A percentile compares a stretch with the other conserved stretches of the same genome.
Conservation (phyloP, 2,329 filamentous ascomycete species). For the Akanthomyces uredinophilus region DNA sequence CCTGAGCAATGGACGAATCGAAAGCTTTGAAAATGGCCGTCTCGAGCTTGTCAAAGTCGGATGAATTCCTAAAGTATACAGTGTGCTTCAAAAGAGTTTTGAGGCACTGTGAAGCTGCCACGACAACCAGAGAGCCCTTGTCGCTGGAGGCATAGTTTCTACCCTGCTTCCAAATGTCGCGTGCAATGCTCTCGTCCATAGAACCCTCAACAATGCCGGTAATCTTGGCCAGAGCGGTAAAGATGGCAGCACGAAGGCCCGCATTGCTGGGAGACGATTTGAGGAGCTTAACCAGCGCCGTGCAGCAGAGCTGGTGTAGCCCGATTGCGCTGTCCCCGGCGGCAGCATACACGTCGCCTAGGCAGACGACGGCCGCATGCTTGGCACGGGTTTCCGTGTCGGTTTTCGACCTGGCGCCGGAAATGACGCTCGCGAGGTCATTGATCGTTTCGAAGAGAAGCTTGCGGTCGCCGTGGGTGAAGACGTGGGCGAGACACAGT, state of each 20-base stretch:
- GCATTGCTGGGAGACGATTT: constrained; percentile 77
- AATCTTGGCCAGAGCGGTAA: constrained; percentile 71
- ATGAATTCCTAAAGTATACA: constrained; percentile 77
- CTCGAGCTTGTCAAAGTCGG: constrained; percentile 86
- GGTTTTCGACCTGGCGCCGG: constrained; percentile 64
- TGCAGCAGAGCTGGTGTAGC: constrained; percentile 69
- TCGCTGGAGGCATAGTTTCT: constrained; percentile 71
- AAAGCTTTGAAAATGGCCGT: constrained; percentile 78
- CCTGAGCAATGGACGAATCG: constrained; percentile 68
- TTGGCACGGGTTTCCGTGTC: constrained; percentile 75
- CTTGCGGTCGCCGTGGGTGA: constrained; percentile 82
- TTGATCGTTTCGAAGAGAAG: constrained; percentile 92
- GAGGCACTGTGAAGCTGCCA: constrained; percentile 73
- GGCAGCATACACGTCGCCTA: constrained; percentile 86
- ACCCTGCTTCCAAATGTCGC: constrained; percentile 90
- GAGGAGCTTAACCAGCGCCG: constrained; percentile 68
- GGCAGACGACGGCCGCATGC: constrained; percentile 80
- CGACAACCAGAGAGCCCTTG: constrained; percentile 76
- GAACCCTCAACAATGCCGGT: constrained; percentile 68
- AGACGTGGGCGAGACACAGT: constrained; percentile 74
- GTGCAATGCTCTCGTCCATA: constrained; percentile 77
- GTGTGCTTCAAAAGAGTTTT: constrained; percentile 68
- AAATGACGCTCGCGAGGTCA: constrained; percentile 70
- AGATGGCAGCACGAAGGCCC: constrained; percentile 73
- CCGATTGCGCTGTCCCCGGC: constrained; percentile 90